Conservation (phyloP, 768 basidiomycete species). For the Termitomyces sp. region DNA sequence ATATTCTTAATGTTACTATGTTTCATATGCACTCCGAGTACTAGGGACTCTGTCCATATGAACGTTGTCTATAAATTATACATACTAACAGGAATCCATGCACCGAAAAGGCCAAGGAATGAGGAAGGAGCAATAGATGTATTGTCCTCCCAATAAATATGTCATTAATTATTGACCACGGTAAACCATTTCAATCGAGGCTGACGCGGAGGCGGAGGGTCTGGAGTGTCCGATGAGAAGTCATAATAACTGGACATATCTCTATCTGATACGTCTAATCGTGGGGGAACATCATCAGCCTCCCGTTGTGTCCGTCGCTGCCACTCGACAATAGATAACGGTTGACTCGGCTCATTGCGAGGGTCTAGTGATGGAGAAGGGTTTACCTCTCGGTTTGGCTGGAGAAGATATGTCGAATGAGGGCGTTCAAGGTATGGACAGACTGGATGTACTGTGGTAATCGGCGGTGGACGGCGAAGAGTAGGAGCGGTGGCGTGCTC, state of each 20-base stretch:
- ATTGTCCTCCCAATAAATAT: neutral
- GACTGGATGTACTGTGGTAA: conserved; percentile 12
- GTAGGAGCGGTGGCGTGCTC: neutral
- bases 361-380: conserved; percentile 8
- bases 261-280: conserved; percentile 21
- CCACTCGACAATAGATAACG: conserved; percentile 23
- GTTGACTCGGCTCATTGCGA: conserved; percentile 8
- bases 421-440: conserved; percentile 9
- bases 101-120: neutral
- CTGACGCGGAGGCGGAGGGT: conserved; percentile 14
- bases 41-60: neutral
- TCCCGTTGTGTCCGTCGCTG: conserved; percentile 21
- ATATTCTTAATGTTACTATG: no score
- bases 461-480: conserved; percentile 10
- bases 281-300: conserved; percentile 16
- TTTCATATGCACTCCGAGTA: neutral
- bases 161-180: conserved; percentile 23
- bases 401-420: conserved; percentile 6
- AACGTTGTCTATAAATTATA: neutral
- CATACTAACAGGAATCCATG: neutral
- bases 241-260: conserved; percentile 28
- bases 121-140: neutral
- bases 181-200: conserved; percentile 22
- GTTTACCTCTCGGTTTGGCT: conserved; percentile 9
- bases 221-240: conserved; percentile 16